These are phyloP conservation scores for Kwoniella shandongensis DNA, from an alignment of 768 basidiomycete species.

Conservation along the genomic window DNA sequence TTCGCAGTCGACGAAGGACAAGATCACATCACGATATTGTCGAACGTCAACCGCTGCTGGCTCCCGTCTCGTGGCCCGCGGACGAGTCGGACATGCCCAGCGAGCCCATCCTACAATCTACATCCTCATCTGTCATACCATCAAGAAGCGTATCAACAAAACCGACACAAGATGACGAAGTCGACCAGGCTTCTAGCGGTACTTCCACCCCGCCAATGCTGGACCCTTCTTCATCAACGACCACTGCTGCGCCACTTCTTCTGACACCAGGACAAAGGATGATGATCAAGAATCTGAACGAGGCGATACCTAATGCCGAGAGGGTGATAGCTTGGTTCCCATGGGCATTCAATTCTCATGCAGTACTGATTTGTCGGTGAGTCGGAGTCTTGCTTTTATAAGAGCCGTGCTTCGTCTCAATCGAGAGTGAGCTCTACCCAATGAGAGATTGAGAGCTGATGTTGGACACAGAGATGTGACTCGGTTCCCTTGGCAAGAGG, in stretches of 20 bases:
- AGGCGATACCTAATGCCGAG: slow-evolving; percentile 33
- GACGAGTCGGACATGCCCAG: no score
- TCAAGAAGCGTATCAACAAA: no score
- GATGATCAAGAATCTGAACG: slow-evolving; percentile 40
- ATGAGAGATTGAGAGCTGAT: background rate
- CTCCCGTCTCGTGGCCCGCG: background rate
- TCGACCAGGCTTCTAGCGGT: slow-evolving; percentile 3
- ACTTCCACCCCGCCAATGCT: slow-evolving; percentile 11
- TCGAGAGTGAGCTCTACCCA: background rate
- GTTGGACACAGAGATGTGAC: slow-evolving; percentile 28
- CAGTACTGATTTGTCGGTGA: slow-evolving; percentile 44
- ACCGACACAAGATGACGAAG: background rate
- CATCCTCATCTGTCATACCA: no score
- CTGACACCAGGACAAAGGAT: slow-evolving; percentile 32
- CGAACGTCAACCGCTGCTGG: slow-evolving; percentile 4
- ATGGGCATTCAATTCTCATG: slow-evolving; percentile 46
- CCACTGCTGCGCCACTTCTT: slow-evolving; percentile 24
- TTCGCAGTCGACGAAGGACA: slow-evolving; percentile 3
- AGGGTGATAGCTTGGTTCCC: slow-evolving; percentile 49
- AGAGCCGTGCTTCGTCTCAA: background rate
- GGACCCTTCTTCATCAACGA: slow-evolving; percentile 3
- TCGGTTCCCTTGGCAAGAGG: slow-evolving; percentile 42
- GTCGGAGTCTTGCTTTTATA: no score
- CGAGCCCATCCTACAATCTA: no score
- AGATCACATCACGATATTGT: slow-evolving; percentile 1